Percentiles rank a stretch among this genome's conserved stretches.
Evolutionary conservation across 805 yeast species (phyloP).

Genomic region (Tetrapisispora arboricola): DNA sequence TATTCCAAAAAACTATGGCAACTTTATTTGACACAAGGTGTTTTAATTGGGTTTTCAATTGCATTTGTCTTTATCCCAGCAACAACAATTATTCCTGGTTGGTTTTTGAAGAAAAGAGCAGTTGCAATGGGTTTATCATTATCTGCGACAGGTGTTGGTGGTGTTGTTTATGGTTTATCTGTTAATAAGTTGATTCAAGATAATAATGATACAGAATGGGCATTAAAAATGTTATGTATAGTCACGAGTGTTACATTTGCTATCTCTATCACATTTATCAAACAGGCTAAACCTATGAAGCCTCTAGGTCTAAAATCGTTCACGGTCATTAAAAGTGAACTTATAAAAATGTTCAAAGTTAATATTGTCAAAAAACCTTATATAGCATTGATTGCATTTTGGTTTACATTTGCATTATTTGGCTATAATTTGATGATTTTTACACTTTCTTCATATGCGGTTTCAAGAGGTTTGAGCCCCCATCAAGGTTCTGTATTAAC

Average conservation of each 20-base stretch:
- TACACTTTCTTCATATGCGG: constrained; percentile 39
- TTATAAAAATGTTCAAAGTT: constrained; percentile 9
- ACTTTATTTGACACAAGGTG: constrained; percentile 57
- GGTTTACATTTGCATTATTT: constrained; percentile 31
- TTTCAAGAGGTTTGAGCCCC: constrained; percentile 36
- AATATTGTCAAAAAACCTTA: constrained; percentile 26
- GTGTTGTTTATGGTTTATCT: constrained; percentile 35
- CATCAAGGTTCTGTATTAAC: constrained; percentile 37
- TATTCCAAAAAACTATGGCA: constrained; percentile 54
- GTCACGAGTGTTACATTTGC: constrained; percentile 31
- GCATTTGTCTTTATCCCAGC: constrained; percentile 52
- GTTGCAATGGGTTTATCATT: constrained; percentile 41
- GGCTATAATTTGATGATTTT: constrained; percentile 37
- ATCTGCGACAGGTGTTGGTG: constrained; percentile 46
- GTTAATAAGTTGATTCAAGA: constrained; percentile 33
- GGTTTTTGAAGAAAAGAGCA: constrained; percentile 57
- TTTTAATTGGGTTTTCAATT: constrained; percentile 42
- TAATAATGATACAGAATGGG: constrained; percentile 38
- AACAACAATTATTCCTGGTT: constrained; percentile 52
- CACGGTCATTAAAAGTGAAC: constrained; percentile 21
- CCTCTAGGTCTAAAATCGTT: constrained; percentile 22
- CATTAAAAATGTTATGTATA: constrained; percentile 37
- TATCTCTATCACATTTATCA: constrained; percentile 34
- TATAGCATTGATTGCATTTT: constrained; percentile 28
- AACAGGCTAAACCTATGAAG: constrained; percentile 34